phyloP scores from a whole-genome alignment of 192 early-diverging fungal species.

The Piromyces sp. region DNA sequence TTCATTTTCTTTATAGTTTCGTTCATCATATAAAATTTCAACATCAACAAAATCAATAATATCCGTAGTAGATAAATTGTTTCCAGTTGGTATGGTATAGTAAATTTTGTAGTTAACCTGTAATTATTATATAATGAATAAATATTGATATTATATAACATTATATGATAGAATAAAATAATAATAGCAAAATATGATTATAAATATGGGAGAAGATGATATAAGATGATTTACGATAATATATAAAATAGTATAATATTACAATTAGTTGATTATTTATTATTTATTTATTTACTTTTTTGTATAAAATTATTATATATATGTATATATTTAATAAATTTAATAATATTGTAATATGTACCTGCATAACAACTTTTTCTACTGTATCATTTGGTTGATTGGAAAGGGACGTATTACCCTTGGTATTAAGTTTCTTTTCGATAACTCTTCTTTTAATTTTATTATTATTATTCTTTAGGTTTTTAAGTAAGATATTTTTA shows the following conservation, averaged over 20 bases:
- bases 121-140: background rate
- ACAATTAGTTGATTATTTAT: background rate
- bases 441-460: background rate
- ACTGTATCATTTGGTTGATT: background rate
- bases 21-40: background rate
- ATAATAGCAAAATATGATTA: too few relatives aligned
- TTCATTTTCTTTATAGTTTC: background rate
- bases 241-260: too few relatives aligned
- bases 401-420: too few relatives aligned
- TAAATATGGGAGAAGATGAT: too few relatives aligned
- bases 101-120: background rate
- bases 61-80: background rate
- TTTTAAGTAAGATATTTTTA: background rate
- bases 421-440: background rate
- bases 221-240: too few relatives aligned
- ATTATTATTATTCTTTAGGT: background rate
- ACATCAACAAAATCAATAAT: background rate
- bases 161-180: too few relatives aligned
- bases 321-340: too few relatives aligned
- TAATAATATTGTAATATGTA: too few relatives aligned
- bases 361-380: background rate
- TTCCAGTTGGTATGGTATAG: background rate
- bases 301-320: too few relatives aligned
- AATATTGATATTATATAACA: too few relatives aligned
- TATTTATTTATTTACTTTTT: too few relatives aligned